phyloP scores from a whole-genome alignment of 2,329 filamentous ascomycete species.

The Penicillium hesseltinei region DNA sequence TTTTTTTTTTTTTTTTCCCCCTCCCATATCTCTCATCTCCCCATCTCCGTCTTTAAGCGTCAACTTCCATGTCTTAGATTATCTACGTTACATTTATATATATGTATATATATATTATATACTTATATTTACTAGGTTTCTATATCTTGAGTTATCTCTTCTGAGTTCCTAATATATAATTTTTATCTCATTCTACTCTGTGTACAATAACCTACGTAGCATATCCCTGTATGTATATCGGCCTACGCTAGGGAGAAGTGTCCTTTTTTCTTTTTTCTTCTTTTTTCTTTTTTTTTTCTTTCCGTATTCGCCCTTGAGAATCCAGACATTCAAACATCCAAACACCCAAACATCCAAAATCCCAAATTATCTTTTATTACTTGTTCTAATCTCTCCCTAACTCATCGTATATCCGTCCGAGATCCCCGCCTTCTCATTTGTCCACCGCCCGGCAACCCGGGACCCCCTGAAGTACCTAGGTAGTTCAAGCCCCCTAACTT shows the following conservation, averaged over 20 bases:
- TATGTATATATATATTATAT: neutral
- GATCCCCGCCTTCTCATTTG: slow-evolving; percentile 1
- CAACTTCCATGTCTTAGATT: neutral
- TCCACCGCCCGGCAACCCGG: slow-evolving; percentile 19
- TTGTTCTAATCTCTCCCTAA: neutral
- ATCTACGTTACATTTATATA: neutral
- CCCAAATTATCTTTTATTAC: neutral
- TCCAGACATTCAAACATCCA: neutral
- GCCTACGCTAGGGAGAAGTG: neutral
- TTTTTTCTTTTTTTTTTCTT: neutral
- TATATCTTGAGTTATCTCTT: neutral
- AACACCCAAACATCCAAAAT: neutral
- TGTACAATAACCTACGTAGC: neutral
- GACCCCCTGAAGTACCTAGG: slow-evolving; percentile 15
- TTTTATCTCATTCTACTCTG: too few relatives aligned
- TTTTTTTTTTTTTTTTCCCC: neutral
- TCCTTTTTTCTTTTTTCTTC: neutral
- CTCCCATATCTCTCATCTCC: neutral
- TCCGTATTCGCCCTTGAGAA: neutral
- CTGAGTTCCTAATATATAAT: too few relatives aligned
- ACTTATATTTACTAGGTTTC: neutral
- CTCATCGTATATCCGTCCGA: neutral
- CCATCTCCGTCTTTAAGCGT: slow-evolving; percentile 15
- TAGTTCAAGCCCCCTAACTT: slow-evolving; percentile 1
- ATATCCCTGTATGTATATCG: neutral